A percentile compares a stretch with the other conserved stretches of the same genome.
These are phyloP conservation scores for Phytopythium cucurbitacearum DNA, from an alignment of 352 stramenopile genomes.

Conservation along the genomic window DNA sequence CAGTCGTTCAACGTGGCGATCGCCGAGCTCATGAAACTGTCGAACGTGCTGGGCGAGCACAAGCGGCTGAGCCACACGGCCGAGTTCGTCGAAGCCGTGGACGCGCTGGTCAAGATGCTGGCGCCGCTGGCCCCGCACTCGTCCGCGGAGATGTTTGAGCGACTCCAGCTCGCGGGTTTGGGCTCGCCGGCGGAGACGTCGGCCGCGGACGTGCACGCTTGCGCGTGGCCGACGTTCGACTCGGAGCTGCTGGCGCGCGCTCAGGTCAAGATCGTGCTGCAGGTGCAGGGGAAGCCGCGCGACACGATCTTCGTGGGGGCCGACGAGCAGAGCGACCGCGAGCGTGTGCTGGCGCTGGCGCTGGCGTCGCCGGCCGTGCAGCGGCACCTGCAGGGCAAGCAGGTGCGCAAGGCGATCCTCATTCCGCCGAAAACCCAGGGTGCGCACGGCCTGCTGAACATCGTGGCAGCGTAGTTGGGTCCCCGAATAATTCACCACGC, in stretches of 20 bases:
- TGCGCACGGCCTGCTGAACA: constrained; percentile 71
- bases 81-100: constrained; percentile 51
- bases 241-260: constrained; percentile 46
- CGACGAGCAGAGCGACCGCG: constrained; percentile 43
- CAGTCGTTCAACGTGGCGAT: constrained; percentile 89
- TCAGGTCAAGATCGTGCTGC: constrained; percentile 79
- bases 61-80: constrained; percentile 26
- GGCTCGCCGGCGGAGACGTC: constrained; percentile 4
- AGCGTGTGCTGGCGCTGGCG: constrained; percentile 59
- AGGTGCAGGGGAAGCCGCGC: constrained; percentile 73
- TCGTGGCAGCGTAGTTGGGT: constrained; percentile 57
- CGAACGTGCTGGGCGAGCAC: constrained; percentile 65
- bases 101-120: constrained; percentile 70
- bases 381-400: constrained; percentile 61
- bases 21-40: constrained; percentile 89
- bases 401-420: constrained; percentile 69
- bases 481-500: no score
- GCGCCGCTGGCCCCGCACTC: constrained; percentile 75
- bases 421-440: constrained; percentile 82
- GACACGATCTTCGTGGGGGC: constrained; percentile 65
- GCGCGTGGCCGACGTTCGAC: constrained; percentile 59
- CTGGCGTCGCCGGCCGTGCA: constrained; percentile 51
- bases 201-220: constrained; percentile 52
- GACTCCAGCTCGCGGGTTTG: constrained; percentile 25
- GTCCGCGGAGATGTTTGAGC: constrained; percentile 76